Evolutionary conservation across 257 asterid species (phyloP).

Genomic region (Hygrophila difformis): DNA sequence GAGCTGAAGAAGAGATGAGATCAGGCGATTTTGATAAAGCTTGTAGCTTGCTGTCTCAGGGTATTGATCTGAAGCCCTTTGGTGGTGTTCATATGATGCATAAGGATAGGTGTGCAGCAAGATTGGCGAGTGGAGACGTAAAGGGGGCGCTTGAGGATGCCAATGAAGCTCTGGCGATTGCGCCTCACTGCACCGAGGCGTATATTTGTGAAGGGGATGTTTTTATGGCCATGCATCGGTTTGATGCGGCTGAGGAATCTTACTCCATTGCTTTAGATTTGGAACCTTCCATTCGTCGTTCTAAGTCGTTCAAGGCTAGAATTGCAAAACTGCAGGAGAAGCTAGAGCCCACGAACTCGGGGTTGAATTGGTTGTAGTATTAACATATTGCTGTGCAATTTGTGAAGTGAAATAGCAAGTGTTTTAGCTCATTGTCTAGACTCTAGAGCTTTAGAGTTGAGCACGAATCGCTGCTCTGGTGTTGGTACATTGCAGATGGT

Average conservation of each 20-base stretch:
- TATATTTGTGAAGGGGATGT: constrained; percentile 80
- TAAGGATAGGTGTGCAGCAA: constrained; percentile 67
- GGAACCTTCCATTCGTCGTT: constrained; percentile 70
- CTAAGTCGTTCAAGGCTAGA: constrained; percentile 80
- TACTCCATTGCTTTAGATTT: constrained; percentile 58
- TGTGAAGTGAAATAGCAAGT: too few relatives aligned
- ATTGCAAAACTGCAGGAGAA: constrained; percentile 53
- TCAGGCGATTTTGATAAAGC: constrained; percentile 46
- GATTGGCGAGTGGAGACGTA: constrained; percentile 52
- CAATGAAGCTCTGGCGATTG: constrained; percentile 48
- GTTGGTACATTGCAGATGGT: too few relatives aligned
- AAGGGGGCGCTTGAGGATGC: constrained; percentile 73
- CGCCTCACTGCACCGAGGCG: constrained; percentile 61
- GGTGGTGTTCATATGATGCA: constrained; percentile 61
- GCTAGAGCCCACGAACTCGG: constrained; percentile 27
- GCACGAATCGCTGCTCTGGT: too few relatives aligned
- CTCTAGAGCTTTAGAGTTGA: too few relatives aligned
- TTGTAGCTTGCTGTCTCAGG: constrained; percentile 66
- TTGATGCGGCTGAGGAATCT: constrained; percentile 57
- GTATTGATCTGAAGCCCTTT: constrained; percentile 64
- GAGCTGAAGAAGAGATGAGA: constrained; percentile 57
- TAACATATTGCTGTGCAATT: too few relatives aligned
- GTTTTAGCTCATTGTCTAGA: too few relatives aligned
- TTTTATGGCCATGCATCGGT: constrained; percentile 51
- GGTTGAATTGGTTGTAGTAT: too few relatives aligned